Evolutionary conservation across 768 basidiomycete species (phyloP).

Genomic region (Lentinus brumalis): DNA sequence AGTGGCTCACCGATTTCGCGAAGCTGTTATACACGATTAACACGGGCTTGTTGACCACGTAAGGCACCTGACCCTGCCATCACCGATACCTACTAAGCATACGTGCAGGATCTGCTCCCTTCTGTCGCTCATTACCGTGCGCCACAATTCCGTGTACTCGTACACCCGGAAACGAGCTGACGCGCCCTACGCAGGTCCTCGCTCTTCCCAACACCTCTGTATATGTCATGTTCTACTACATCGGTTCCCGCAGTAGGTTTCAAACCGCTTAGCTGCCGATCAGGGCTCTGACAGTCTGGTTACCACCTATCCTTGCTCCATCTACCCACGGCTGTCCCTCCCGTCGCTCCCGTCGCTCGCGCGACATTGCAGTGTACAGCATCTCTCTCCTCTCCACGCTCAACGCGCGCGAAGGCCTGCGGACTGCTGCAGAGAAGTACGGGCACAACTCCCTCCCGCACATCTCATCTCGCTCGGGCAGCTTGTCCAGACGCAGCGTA

Average conservation of each 20-base stretch:
- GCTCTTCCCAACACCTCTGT: conserved; percentile 7
- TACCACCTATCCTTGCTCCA: no score
- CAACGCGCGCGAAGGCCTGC: conserved; percentile 16
- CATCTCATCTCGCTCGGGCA: not conserved
- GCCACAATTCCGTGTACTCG: not conserved
- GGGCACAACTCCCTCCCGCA: conserved; percentile 7
- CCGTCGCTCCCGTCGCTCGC: no score
- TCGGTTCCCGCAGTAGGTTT: conserved; percentile 14
- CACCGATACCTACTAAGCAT: no score
- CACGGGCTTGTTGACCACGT: conserved; percentile 11
- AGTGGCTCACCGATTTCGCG: no score
- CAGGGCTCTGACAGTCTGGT: not conserved
- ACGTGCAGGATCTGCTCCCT: conserved; percentile 7
- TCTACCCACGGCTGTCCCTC: no score
- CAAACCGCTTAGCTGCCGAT: no score
- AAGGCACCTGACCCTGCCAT: not conserved
- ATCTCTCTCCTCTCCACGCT: conserved; percentile 14
- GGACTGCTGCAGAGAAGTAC: conserved; percentile 3
- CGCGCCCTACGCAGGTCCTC: not conserved
- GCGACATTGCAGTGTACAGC: conserved; percentile 9
- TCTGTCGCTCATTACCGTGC: conserved; percentile 6
- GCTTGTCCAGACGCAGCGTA: not conserved
- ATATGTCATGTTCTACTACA: conserved; percentile 21
- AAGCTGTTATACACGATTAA: conserved; percentile 17
- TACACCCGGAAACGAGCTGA: not conserved